Evolutionary conservation across 768 basidiomycete genomes (phyloP).

Genomic region (Panus rudis): DNA sequence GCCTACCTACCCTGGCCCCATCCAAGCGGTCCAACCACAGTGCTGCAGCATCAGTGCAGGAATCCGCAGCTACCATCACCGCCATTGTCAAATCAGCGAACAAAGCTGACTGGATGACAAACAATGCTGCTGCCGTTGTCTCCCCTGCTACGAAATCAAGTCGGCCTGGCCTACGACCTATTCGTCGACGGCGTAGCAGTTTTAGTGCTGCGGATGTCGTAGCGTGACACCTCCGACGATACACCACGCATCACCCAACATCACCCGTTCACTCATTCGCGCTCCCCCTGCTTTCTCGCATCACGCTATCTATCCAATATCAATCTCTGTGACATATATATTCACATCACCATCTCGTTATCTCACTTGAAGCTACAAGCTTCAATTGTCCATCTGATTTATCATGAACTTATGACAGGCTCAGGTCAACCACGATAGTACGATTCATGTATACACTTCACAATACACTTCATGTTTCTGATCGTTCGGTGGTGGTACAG

Average conservation of each 20-base stretch:
- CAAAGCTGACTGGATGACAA: conserved; percentile 64
- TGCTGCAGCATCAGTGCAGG: conserved; percentile 29
- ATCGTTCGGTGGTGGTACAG: no score
- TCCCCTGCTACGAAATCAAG: conserved; percentile 65
- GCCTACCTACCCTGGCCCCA: conserved; percentile 64
- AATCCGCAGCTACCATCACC: conserved; percentile 31
- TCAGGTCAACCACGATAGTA: no score
- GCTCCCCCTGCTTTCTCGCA: no score
- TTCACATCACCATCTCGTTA: neutral
- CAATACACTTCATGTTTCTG: no score
- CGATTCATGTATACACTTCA: no score
- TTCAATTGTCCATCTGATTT: no score
- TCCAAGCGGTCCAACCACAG: conserved; percentile 44
- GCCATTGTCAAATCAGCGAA: conserved; percentile 41
- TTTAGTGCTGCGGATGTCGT: conserved; percentile 85
- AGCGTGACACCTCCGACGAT: conserved; percentile 34
- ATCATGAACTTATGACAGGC: no score
- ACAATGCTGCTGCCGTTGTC: conserved; percentile 61
- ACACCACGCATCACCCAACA: neutral
- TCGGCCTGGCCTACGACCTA: conserved; percentile 66
- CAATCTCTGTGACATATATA: neutral
- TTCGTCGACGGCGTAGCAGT: conserved; percentile 75
- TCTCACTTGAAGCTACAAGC: no score
- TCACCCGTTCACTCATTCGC: conserved; percentile 3
- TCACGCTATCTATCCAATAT: neutral